These are phyloP conservation scores for Vitis cinerea DNA, from an alignment of 164 flowering plant genomes.

Conservation along the genomic window DNA sequence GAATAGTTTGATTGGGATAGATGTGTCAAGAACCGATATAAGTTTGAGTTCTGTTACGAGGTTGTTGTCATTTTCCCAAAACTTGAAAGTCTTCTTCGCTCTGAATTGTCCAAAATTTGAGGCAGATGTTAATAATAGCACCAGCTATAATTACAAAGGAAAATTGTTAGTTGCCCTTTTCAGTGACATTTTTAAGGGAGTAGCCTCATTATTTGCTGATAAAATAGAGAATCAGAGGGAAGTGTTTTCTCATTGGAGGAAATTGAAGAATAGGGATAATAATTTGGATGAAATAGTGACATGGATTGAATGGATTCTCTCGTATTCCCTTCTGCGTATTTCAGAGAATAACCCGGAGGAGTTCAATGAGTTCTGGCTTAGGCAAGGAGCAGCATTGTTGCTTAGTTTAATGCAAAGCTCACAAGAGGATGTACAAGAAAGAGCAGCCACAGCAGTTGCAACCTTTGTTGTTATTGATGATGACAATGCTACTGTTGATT, in stretches of 20 bases:
- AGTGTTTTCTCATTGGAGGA: conserved; percentile 60
- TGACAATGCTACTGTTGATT: conserved; percentile 84
- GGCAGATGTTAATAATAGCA: conserved; percentile 38
- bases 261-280: conserved; percentile 33
- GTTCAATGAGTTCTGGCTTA: conserved; percentile 81
- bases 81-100: conserved; percentile 81
- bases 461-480: conserved; percentile 96
- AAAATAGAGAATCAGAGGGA: conserved; percentile 43
- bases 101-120: conserved; percentile 74
- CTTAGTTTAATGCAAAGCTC: conserved; percentile 78
- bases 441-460: conserved; percentile 97
- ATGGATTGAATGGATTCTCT: conserved; percentile 92
- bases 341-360: conserved; percentile 80
- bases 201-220: conserved; percentile 62
- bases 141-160: conserved; percentile 36
- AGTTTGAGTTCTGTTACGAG: conserved; percentile 51
- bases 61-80: conserved; percentile 53
- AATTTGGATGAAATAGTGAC: conserved; percentile 61
- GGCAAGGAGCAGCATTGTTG: conserved; percentile 77
- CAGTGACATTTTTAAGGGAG: conserved; percentile 63
- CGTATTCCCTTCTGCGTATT: conserved; percentile 74
- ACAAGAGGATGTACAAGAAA: conserved; percentile 96
- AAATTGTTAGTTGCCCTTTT: conserved; percentile 65
- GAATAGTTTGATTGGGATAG: conserved; percentile 74
- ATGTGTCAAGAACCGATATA: conserved; percentile 90